These are phyloP conservation scores for Cardiospermum halicacabum DNA, from an alignment of 345 rosid species.

Conservation along the genomic window DNA sequence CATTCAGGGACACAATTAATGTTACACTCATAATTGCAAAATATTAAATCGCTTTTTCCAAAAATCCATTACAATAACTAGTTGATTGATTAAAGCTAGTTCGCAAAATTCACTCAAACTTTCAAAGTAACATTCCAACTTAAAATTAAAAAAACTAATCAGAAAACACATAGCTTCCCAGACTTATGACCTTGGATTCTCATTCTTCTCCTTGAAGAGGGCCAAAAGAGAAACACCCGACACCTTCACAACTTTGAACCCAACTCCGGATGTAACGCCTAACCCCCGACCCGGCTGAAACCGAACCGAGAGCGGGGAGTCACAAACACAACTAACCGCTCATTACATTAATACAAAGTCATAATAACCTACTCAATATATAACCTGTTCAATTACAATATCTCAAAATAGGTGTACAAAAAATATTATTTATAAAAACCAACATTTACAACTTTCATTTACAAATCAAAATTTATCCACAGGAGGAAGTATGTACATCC, in stretches of 20 bases:
- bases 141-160: neutral
- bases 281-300: slow-evolving; percentile 85
- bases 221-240: slow-evolving; percentile 81
- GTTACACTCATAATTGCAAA: neutral
- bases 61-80: slow-evolving; percentile 9
- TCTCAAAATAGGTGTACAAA: too few relatives aligned
- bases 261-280: slow-evolving; percentile 83
- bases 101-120: slow-evolving; percentile 16
- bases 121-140: slow-evolving; percentile 5
- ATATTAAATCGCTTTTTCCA: neutral
- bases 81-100: slow-evolving; percentile 4
- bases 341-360: too few relatives aligned
- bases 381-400: too few relatives aligned
- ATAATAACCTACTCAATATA: too few relatives aligned
- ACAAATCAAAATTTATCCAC: too few relatives aligned
- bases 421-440: too few relatives aligned
- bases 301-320: too few relatives aligned
- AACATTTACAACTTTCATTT: too few relatives aligned
- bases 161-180: neutral
- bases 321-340: too few relatives aligned
- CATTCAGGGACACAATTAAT: too few relatives aligned
- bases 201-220: slow-evolving; percentile 80
- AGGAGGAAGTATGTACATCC: too few relatives aligned
- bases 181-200: slow-evolving; percentile 70
- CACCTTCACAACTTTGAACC: slow-evolving; percentile 85